phyloP scores from a whole-genome alignment of 2,329 filamentous ascomycete genomes.

The Beauveria caledonica region DNA sequence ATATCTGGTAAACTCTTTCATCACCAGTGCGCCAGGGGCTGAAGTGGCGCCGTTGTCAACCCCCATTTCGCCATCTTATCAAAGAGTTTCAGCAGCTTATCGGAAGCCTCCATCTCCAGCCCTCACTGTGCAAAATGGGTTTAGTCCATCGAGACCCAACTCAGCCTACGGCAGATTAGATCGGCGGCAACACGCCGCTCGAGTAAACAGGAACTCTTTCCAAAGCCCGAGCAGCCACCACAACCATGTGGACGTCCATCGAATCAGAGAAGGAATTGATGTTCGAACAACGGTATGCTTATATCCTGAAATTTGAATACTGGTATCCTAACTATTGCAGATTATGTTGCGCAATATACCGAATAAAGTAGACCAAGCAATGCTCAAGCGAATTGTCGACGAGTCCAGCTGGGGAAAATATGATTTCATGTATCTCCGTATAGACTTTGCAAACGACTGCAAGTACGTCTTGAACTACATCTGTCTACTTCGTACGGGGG shows the following conservation, averaged over 20 bases:
- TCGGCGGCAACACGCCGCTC: slow-evolving; percentile 42
- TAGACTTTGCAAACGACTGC: slow-evolving; percentile 78
- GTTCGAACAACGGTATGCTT: slow-evolving; percentile 63
- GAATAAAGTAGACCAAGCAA: slow-evolving; percentile 72
- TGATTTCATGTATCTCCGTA: slow-evolving; percentile 91
- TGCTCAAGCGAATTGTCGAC: slow-evolving; percentile 74
- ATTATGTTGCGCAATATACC: slow-evolving; percentile 95
- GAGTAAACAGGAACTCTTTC: slow-evolving; percentile 37
- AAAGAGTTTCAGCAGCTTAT: slow-evolving; percentile 21
- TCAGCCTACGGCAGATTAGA: slow-evolving; percentile 28
- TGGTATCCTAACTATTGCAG: slow-evolving; percentile 30
- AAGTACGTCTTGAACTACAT: slow-evolving; percentile 44
- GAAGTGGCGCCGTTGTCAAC: slow-evolving; percentile 20
- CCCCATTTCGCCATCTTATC: slow-evolving; percentile 24
- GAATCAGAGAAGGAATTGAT: slow-evolving; percentile 58
- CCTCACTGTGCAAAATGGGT: slow-evolving; percentile 28
- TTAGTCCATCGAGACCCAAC: slow-evolving; percentile 31
- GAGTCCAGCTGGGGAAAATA: slow-evolving; percentile 72
- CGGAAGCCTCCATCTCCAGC: slow-evolving; percentile 28
- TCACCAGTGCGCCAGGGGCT: slow-evolving; percentile 12
- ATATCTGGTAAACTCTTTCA: slow-evolving; percentile 22
- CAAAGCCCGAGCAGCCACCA: slow-evolving; percentile 44
- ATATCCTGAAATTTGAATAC: neutral
- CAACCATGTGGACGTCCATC: slow-evolving; percentile 53
- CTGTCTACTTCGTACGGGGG: too few relatives aligned